phyloP scores from a whole-genome alignment of 257 asterid species.

The Gentiana straminea region DNA sequence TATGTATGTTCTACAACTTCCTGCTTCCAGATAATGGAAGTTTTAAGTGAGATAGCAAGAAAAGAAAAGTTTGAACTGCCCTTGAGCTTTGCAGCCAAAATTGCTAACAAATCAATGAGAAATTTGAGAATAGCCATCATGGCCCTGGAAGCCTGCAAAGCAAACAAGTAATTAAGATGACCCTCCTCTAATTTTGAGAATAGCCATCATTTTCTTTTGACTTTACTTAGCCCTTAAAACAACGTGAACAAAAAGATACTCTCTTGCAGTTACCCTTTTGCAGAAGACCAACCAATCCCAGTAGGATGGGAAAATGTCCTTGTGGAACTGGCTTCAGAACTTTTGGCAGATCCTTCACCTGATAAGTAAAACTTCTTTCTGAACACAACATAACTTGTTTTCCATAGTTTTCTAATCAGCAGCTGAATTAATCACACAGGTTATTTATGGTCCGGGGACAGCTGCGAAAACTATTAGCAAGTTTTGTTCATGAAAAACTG shows the following conservation, averaged over 20 bases:
- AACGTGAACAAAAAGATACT: too few relatives aligned
- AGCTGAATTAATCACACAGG: slow-evolving; percentile 22
- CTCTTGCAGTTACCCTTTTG: slow-evolving; percentile 62
- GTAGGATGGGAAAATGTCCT: slow-evolving; percentile 78
- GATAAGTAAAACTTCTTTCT: slow-evolving; percentile 30
- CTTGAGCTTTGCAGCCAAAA: slow-evolving; percentile 62
- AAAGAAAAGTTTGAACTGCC: slow-evolving; percentile 71
- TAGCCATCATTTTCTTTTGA: background rate
- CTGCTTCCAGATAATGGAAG: slow-evolving; percentile 49
- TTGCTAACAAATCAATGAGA: slow-evolving; percentile 68
- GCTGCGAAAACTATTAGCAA: slow-evolving; percentile 51
- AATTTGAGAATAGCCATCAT: slow-evolving; percentile 72
- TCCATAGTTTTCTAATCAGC: background rate
- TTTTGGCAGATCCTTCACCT: slow-evolving; percentile 56
- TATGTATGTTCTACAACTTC: background rate
- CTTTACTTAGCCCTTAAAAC: slow-evolving; percentile 7
- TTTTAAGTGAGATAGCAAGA: slow-evolving; percentile 62
- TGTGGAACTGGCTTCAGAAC: slow-evolving; percentile 58
- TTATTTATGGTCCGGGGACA: slow-evolving; percentile 49
- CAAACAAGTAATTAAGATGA: slow-evolving; percentile 45
- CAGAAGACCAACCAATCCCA: slow-evolving; percentile 72
- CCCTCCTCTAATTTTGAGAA: background rate
- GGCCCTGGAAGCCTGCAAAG: slow-evolving; percentile 94
- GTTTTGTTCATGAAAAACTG: slow-evolving; percentile 63
- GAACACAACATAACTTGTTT: background rate